Conservation (phyloP, 495 filamentous ascomycete species). For the Neurospora sp. region DNA sequence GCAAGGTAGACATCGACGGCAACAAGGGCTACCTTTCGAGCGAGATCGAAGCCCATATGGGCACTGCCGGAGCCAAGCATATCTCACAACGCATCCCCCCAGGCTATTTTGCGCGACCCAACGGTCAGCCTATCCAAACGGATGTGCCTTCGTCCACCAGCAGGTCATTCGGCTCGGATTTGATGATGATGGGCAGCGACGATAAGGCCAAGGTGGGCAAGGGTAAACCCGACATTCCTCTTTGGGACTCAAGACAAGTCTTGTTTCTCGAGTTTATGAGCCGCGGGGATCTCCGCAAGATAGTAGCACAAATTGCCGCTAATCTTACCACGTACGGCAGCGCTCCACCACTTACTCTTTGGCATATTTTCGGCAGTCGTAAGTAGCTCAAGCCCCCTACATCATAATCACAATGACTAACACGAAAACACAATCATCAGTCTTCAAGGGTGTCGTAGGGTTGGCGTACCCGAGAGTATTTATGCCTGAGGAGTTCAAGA, state of each 20-base stretch:
- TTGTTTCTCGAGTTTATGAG: constrained; percentile 9
- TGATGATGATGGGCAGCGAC: background rate
- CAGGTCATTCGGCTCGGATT: background rate
- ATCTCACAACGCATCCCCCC: background rate
- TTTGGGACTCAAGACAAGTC: background rate
- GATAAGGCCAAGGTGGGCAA: background rate
- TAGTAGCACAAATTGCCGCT: background rate
- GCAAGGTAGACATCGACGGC: background rate
- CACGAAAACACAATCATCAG: background rate
- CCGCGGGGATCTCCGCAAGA: constrained; percentile 3
- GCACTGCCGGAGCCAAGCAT: background rate
- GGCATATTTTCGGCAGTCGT: constrained; percentile 10
- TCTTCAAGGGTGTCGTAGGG: constrained; percentile 6
- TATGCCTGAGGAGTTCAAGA: background rate
- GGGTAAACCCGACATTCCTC: background rate
- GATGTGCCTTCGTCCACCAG: background rate
- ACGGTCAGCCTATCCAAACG: background rate
- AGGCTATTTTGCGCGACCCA: background rate
- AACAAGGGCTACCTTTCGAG: background rate
- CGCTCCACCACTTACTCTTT: background rate
- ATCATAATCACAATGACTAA: background rate
- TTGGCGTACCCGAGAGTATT: constrained; percentile 8
- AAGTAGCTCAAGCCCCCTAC: background rate
- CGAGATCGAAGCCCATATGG: background rate
- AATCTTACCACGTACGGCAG: background rate